Base-by-base conservation (phyloP, 179 eudicot species). In the Heliamphora pulchella region DNA sequence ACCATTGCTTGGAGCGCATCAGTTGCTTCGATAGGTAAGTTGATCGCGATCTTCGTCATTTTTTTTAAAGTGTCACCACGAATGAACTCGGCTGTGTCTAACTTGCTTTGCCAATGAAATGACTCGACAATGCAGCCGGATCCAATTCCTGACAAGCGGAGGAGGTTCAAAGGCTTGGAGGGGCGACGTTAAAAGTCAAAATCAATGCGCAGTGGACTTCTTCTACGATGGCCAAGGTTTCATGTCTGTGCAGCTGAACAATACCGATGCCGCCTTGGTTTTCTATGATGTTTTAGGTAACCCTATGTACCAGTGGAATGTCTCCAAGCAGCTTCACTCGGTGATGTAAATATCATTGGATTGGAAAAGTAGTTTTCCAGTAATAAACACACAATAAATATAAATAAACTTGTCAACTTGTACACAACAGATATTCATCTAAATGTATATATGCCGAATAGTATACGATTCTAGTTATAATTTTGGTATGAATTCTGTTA, bases 1-100 rank as follows among this genome's bases (percentile, higher is more conserved):
- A 87, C 31, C 90, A 87, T 80, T 85, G 90, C 75, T 81, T 85
- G 44, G 82, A 87, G 74, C 88, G 80, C 54, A 76, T 87, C 15
- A 46, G 67, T 18, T 82, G 83, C 77, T 3, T 58, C 4, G 62
- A 84, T 69, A 85, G 87, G 88, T 87, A 72, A 78, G 51, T 39
- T 75, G 11, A 46, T 64, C 22, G 13, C 11, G 5, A 31, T 31
- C 39, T 0, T 31, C 39, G 39, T 31, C 39, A 31, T 31, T 31
- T 31, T 31, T 31, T 31, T 31, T 0, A 31, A 31, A 31, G 39
- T 31, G 39, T 31, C 39, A 31, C 39, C 0, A 31, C 39, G 39
- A 31, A 31, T 31, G 39, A 31, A 31, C 39, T 31, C 39, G 39
- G 39, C 39, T 31, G 39, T 31, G 57, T n/a, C 58, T 22, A 2